A percentile compares a stretch with the other conserved stretches of the same genome.
Evolutionary conservation across 2,329 filamentous ascomycete genomes (phyloP).

Genomic region (Colletotrichum filicis): DNA sequence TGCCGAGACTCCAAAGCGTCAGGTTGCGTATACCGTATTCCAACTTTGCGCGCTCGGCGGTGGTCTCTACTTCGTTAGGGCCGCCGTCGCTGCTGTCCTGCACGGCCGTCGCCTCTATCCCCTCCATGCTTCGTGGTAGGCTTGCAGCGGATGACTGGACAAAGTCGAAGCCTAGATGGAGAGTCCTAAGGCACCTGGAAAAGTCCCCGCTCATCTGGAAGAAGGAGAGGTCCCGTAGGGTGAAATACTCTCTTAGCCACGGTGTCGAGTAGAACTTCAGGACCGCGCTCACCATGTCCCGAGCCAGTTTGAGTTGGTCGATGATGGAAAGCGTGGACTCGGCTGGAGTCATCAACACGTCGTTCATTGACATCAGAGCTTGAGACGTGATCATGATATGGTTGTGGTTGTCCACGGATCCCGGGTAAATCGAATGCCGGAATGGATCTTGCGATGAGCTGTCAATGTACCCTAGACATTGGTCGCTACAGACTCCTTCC

Average conservation of each 20-base stretch:
- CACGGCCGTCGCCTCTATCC: background rate
- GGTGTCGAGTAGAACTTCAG: constrained; percentile 22
- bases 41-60: background rate
- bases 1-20: constrained; percentile 41
- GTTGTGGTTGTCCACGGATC: background rate
- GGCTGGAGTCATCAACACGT: background rate
- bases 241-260: constrained; percentile 12
- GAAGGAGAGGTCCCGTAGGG: constrained; percentile 5
- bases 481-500: background rate
- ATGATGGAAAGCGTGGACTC: background rate
- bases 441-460: background rate
- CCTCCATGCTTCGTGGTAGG: background rate
- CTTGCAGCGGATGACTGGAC: background rate
- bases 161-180: constrained; percentile 21
- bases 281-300: background rate
- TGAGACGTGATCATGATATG: background rate
- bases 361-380: background rate
- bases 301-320: constrained; percentile 8
- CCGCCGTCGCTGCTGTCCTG: background rate
- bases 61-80: background rate
- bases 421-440: constrained; percentile 14
- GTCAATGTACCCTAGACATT: constrained; percentile 13
- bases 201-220: constrained; percentile 5
- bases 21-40: constrained; percentile 39
- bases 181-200: background rate